Conservation (phyloP, 2,329 filamentous ascomycete genomes). For the Fusarium sterilihyphosum region DNA sequence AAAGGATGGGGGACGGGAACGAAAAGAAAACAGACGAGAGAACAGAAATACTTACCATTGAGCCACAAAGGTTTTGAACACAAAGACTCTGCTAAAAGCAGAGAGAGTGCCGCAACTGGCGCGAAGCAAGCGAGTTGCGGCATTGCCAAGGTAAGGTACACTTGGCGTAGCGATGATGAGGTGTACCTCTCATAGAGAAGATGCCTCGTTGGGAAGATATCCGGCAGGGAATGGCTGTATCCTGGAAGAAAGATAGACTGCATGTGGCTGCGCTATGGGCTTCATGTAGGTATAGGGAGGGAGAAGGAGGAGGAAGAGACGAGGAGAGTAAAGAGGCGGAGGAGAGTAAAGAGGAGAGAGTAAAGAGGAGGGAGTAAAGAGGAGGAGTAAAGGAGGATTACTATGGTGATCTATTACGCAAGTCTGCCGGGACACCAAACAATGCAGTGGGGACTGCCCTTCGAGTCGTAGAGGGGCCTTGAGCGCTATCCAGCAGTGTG, state of each 20-base stretch:
- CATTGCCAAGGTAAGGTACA: not conserved
- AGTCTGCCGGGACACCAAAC: not conserved
- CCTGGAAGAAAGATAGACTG: no score
- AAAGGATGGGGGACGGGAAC: no score
- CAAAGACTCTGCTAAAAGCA: not conserved
- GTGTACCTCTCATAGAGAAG: not conserved
- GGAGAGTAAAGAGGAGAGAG: not conserved
- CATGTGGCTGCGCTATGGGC: not conserved
- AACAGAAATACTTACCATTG: not conserved
- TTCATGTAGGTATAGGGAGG: not conserved
- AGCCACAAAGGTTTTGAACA: not conserved
- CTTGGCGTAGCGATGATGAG: not conserved
- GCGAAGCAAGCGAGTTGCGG: not conserved
- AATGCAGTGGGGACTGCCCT: not conserved
- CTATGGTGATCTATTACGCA: not conserved
- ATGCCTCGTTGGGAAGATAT: not conserved
- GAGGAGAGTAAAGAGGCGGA: not conserved
- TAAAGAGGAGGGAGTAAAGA: no score
- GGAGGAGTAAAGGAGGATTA: not conserved
- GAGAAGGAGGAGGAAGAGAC: not conserved
- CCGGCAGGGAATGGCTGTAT: not conserved
- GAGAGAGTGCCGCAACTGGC: not conserved
- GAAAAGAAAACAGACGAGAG: accelerated
- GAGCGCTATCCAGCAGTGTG: not conserved
- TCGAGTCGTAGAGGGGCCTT: no score